phyloP scores from a whole-genome alignment of 331 rosid species.

The Saraca asoca region DNA sequence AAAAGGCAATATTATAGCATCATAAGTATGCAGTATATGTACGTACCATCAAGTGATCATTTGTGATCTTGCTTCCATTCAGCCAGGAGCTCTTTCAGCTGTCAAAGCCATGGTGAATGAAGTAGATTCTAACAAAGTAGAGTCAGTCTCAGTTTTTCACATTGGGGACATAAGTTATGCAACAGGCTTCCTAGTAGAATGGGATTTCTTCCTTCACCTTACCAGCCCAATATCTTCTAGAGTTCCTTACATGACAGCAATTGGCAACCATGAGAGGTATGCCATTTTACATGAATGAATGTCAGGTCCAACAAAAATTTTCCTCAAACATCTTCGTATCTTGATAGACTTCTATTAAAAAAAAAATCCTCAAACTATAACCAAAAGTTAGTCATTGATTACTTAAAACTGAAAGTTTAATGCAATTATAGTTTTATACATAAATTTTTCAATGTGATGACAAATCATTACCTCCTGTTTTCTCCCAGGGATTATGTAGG shows the following conservation, averaged over 20 bases:
- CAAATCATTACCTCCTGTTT: neutral
- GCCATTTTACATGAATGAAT: slow-evolving; percentile 2
- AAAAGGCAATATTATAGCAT: neutral
- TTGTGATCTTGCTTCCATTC: slow-evolving; percentile 10
- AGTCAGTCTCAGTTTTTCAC: slow-evolving; percentile 71
- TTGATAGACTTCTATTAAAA: neutral
- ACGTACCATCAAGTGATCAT: too few relatives aligned
- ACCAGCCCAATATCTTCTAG: slow-evolving; percentile 63
- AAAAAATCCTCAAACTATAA: neutral
- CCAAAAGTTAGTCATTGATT: neutral
- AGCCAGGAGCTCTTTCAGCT: slow-evolving; percentile 87
- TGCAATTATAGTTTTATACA: neutral
- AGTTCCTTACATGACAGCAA: slow-evolving; percentile 85
- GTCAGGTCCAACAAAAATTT: neutral
- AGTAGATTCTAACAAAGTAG: slow-evolving; percentile 45
- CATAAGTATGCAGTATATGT: too few relatives aligned
- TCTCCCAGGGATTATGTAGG: slow-evolving; percentile 58
- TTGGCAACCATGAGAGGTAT: slow-evolving; percentile 94
- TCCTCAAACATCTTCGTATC: slow-evolving; percentile 1
- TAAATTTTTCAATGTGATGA: neutral
- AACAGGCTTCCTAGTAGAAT: slow-evolving; percentile 85
- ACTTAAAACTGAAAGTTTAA: neutral
- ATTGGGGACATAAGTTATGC: slow-evolving; percentile 95
- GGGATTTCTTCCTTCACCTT: slow-evolving; percentile 76
- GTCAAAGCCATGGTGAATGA: slow-evolving; percentile 52